phyloP scores from a whole-genome alignment of 129 eudicot species.

The Ambrosia artemisiifolia region DNA sequence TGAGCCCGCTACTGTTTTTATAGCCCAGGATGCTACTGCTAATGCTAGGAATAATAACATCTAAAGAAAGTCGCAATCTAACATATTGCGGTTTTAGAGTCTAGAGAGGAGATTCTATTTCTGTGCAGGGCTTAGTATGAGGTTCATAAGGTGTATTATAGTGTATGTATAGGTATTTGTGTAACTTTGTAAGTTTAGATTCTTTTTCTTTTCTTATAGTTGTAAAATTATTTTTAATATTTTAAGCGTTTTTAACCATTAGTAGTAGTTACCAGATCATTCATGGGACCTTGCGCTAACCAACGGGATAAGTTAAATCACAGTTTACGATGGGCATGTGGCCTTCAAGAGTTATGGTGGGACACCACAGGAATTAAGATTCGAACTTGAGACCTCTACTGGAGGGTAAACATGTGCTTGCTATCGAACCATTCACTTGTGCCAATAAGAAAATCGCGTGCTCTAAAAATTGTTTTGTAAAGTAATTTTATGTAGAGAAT shows the following conservation, averaged over 20 bases:
- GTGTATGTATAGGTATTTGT: neutral
- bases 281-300: too few relatives aligned
- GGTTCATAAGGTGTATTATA: neutral
- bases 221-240: conserved; percentile 1
- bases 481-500: too few relatives aligned
- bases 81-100: neutral
- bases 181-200: neutral
- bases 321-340: too few relatives aligned
- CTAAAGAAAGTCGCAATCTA: neutral
- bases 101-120: neutral
- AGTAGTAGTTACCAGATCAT: too few relatives aligned
- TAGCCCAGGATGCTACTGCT: conserved; percentile 12
- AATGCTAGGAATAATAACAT: conserved; percentile 4
- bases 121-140: conserved; percentile 11
- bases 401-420: too few relatives aligned
- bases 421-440: too few relatives aligned
- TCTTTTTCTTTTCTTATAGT: neutral
- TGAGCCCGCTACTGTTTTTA: neutral
- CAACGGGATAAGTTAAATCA: too few relatives aligned
- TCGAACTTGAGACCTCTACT: too few relatives aligned
- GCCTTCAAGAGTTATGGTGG: too few relatives aligned
- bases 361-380: too few relatives aligned
- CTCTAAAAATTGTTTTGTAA: too few relatives aligned
- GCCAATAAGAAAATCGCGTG: too few relatives aligned
- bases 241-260: neutral